These are phyloP conservation scores for Cladobotryum mycophilum DNA, from an alignment of 2,329 filamentous ascomycete species.

Conservation along the genomic window DNA sequence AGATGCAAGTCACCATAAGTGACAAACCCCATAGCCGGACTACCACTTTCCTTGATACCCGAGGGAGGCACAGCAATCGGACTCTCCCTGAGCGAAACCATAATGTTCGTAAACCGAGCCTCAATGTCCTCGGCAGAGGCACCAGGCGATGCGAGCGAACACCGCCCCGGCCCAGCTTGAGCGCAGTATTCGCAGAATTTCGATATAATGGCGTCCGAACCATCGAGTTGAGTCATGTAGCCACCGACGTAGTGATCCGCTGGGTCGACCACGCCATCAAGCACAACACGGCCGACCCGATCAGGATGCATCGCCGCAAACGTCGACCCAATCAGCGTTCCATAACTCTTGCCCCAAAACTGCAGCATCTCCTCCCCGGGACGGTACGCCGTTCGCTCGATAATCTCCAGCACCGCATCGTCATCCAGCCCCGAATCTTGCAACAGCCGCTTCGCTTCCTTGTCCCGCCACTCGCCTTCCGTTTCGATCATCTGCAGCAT, in stretches of 20 bases:
- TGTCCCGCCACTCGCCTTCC: slow-evolving; percentile 30
- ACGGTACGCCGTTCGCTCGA: too few relatives aligned
- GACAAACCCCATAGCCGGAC: slow-evolving; percentile 9
- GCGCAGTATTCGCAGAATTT: slow-evolving; percentile 15
- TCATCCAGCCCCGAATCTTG: neutral
- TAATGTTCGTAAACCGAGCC: neutral
- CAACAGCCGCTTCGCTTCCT: slow-evolving; percentile 12
- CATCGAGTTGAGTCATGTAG: slow-evolving; percentile 19
- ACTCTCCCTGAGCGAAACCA: neutral
- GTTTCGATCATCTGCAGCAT: slow-evolving; percentile 43
- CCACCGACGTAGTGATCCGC: slow-evolving; percentile 18
- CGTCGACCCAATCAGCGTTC: slow-evolving; percentile 26
- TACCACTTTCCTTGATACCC: neutral
- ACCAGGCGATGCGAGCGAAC: neutral
- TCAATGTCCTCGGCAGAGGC: neutral
- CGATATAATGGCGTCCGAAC: slow-evolving; percentile 18
- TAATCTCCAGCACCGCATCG: too few relatives aligned
- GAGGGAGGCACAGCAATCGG: neutral
- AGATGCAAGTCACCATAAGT: slow-evolving; percentile 13
- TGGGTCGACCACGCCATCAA: slow-evolving; percentile 21
- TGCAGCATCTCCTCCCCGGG: too few relatives aligned
- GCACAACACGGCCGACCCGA: slow-evolving; percentile 16
- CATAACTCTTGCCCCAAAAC: slow-evolving; percentile 23
- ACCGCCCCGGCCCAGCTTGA: neutral
- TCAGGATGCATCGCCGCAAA: slow-evolving; percentile 26